A percentile compares a stretch with the other conserved stretches of the same genome.
phyloP scores from a whole-genome alignment of 139 green algal genomes.

The Zygnema cylindricum region DNA sequence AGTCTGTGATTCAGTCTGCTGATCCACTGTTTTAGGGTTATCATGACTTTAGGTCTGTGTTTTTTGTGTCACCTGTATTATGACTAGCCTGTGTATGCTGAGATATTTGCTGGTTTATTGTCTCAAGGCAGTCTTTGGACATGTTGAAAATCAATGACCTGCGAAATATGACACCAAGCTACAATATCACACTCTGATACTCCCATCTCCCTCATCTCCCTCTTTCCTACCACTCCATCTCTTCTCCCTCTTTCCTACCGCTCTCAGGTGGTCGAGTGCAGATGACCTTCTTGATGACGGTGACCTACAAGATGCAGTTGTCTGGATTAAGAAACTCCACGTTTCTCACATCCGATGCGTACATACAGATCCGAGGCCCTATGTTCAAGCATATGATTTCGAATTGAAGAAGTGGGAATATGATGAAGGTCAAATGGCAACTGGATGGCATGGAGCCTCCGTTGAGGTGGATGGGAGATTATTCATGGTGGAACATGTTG shows the following conservation, averaged over 20 bases:
- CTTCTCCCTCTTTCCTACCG: neutral
- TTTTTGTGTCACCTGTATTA: too few species aligned
- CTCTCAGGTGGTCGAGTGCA: neutral
- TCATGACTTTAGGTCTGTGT: too few species aligned
- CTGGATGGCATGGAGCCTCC: constrained; percentile 35
- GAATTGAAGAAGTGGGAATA: neutral
- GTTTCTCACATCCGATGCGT: constrained; percentile 44
- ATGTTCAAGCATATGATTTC: constrained; percentile 7
- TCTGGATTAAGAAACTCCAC: neutral
- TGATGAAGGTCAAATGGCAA: neutral
- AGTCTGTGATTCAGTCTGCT: too few species aligned
- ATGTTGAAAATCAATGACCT: too few species aligned
- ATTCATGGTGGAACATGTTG: constrained; percentile 49
- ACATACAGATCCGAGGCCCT: neutral
- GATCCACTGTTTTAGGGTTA: too few species aligned
- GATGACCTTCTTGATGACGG: neutral
- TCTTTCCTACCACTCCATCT: neutral
- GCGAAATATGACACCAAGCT: too few species aligned
- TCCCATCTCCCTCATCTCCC: neutral
- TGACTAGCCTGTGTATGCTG: too few species aligned
- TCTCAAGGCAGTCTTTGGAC: too few species aligned
- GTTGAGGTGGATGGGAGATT: constrained; percentile 11
- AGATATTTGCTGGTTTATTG: too few species aligned
- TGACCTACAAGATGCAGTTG: constrained; percentile 32
- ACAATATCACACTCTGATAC: too few species aligned